phyloP scores from a whole-genome alignment of 495 filamentous ascomycete species.

The Penicillium crystallinum region DNA sequence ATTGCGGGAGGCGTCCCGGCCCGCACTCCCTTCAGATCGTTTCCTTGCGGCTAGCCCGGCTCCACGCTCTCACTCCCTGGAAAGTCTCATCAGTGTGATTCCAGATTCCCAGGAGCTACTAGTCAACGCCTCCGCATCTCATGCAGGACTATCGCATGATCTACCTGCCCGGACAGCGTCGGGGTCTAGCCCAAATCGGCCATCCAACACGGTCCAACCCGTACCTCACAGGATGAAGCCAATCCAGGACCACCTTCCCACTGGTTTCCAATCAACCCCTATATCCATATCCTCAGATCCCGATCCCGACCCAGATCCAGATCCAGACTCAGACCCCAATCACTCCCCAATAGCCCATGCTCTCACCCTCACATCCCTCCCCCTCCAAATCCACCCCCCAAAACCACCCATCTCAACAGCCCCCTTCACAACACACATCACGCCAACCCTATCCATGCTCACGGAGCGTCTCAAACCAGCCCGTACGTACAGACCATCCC shows the following conservation, averaged over 20 bases:
- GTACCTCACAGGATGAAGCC: neutral
- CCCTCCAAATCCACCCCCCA: conserved; percentile 41
- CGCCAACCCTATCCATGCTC: conserved; percentile 49
- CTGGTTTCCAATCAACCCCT: no score
- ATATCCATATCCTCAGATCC: neutral
- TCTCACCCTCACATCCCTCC: conserved; percentile 8
- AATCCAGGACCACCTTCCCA: no score
- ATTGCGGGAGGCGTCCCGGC: conserved; percentile 4
- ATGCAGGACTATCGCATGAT: conserved; percentile 2
- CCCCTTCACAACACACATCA: conserved; percentile 47
- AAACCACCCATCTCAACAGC: conserved; percentile 37
- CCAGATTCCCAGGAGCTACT: conserved; percentile 36
- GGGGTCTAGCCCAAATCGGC: no score
- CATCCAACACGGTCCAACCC: neutral
- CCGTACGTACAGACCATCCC: conserved; percentile 47
- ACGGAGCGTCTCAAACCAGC: conserved; percentile 45
- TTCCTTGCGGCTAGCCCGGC: neutral
- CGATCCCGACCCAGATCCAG: neutral
- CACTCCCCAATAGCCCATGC: neutral
- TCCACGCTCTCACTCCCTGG: conserved; percentile 26
- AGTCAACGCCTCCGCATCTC: neutral
- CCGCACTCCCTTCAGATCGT: neutral
- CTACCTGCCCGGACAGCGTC: conserved; percentile 9
- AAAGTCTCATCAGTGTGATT: conserved; percentile 43
- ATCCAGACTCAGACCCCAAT: neutral